Evolutionary conservation across 1,284 basidiomycete species (phyloP).

Genomic region (Trametes pubescens): DNA sequence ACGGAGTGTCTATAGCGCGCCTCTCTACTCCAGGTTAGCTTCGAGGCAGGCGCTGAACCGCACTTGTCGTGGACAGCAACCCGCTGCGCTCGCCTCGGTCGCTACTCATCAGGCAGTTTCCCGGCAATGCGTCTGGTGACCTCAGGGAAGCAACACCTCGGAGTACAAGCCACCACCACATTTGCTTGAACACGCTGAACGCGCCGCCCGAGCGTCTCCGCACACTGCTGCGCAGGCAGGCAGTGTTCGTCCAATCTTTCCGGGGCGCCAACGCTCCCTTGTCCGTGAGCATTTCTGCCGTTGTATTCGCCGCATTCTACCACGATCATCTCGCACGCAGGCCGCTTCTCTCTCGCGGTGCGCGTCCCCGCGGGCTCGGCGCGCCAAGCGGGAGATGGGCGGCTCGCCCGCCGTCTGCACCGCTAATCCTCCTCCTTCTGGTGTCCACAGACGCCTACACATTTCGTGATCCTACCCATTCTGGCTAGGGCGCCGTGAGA

Average conservation of each 20-base stretch:
- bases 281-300: neutral
- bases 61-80: neutral
- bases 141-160: too few species aligned
- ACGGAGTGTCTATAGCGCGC: too few species aligned
- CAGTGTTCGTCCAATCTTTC: neutral
- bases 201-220: neutral
- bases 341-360: neutral
- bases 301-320: neutral
- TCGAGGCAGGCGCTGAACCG: neutral
- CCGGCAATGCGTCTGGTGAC: neutral
- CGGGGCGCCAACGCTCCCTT: neutral
- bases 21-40: too few species aligned
- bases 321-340: slow-evolving; percentile 1
- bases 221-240: neutral
- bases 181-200: neutral
- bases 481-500: neutral
- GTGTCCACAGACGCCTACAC: slow-evolving; percentile 8
- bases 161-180: neutral
- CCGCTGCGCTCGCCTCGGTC: neutral
- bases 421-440: neutral
- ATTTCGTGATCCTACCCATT: slow-evolving; percentile 2
- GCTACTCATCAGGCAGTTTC: neutral
- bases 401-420: slow-evolving; percentile 4
- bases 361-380: neutral
- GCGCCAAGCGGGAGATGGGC: neutral